Base-by-base conservation (phyloP, 1,139 yeast genomes). In the Casaregolazyma lundiana region DNA sequence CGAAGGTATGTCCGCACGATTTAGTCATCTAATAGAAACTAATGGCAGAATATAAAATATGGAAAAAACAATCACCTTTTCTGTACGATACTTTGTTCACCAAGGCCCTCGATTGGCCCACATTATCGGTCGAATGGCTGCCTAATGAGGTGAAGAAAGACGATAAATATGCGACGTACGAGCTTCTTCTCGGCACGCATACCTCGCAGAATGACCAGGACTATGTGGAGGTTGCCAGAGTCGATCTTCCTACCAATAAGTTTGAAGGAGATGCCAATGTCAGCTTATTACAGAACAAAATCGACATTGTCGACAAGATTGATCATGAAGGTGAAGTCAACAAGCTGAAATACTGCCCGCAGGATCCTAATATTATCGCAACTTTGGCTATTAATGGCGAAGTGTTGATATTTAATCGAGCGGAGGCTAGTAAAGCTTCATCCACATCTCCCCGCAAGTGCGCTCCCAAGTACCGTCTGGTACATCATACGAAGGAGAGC, bases 61-160 rank as follows among this genome's bases (percentile, higher is more conserved):
- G 97, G 97, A 90, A 89, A 64, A 89, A 89, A 62, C 81, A 95
- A 2, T 85, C 89, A 6, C 96, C 96, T 11, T 75, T 88, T 55
- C 70, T 89, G 44, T 90, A 90, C 67, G 88, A 87, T 64, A 71
- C 86, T 53, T 76, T 86, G 56, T 77, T 86, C 55, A 76, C 94
- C 35, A 72, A 77, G 54, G 80, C 87, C 13, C 67, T 79, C 42
- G 77, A 78, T 35, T 75, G 75, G 67, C 88, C 89, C 3, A 61
- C 72, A 2, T 51, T 68, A 37, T 64, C 62, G 62, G 72, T 48
- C 15, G 65, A 68, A 50, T 68, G 72, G 72, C 64, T 68, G 50
- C 74, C 58, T 52, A 22, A 26, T 17, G 42, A 32, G n/a, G 20
- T 42, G 4, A 21, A 36, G 9, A 20, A 24, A 16, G 17, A 30